Base-by-base conservation (phyloP, 768 basidiomycete species). In the Russula abietina region DNA sequence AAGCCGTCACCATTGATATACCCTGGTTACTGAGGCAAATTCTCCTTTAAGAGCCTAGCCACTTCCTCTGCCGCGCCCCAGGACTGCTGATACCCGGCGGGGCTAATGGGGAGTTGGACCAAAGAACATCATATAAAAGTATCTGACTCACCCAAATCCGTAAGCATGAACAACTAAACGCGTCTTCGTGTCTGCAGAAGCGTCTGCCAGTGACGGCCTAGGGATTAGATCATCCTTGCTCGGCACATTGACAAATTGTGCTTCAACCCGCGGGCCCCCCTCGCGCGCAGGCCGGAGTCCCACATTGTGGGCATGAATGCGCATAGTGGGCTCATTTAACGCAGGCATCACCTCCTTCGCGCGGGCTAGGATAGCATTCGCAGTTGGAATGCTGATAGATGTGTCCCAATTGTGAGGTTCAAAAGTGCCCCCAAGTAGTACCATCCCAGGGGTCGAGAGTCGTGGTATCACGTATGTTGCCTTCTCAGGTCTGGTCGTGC, bases 381-480 rank as follows among this genome's bases (percentile, higher is more conserved):
- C 80, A 11, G 69, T 72, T 24, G 68, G 66, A 55, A 77, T 74
- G 67, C 80, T 71, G 66, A 80, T 67, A 9, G 83, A 80, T 8
- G 77, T 76, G 67, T 84, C 80, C 79, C 81, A 83, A 64, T 78
- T 76, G 65, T 76, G 76, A 56, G 69, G 63, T 55, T 81, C 72
- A 71, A 78, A 84, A 5, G 81, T 85, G 0, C 87, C 87, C 14
- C 87, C 87, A 17, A 84, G 70, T 57, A 86, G 75, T 38, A 78
- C 76, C 54, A 76, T 73, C 26, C 81, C 78, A 5, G 75, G 73
- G 28, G 81, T 69, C 55, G 73, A 67, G 16, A 83, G 79, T 24
- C 86, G 79, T 22, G 87, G 85, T 66, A 88, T 87, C 67, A 87
- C 79, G 71, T 88, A 88, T 2, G 79, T 79, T 8, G 72, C 71